A percentile compares a stretch with the other conserved stretches of the same genome.
Evolutionary conservation across 148 eudicot genomes (phyloP).

Genomic region (Limonium bicolor): DNA sequence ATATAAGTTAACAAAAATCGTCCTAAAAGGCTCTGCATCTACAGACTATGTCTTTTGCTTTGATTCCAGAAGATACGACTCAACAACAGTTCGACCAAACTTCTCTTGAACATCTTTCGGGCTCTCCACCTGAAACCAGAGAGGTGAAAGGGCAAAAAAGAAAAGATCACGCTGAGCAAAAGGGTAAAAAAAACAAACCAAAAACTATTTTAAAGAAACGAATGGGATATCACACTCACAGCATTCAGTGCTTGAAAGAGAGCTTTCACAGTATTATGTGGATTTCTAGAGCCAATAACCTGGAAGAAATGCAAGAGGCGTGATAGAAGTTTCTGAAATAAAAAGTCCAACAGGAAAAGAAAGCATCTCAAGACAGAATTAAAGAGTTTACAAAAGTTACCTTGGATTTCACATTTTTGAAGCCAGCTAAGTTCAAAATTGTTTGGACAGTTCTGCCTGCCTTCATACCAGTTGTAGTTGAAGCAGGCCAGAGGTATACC

Average conservation of each 20-base stretch:
- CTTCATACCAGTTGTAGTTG: constrained; percentile 58
- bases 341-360: background rate
- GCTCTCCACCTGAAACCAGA: constrained; percentile 52
- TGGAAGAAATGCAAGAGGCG: constrained; percentile 7
- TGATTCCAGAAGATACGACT: constrained; percentile 55
- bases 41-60: too few relatives aligned
- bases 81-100: constrained; percentile 91
- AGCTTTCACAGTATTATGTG: constrained; percentile 83
- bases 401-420: constrained; percentile 85
- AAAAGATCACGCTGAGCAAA: too few relatives aligned
- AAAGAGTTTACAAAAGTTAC: too few relatives aligned
- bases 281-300: constrained; percentile 92
- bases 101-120: constrained; percentile 93
- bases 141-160: background rate
- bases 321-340: background rate
- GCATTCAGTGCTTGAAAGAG: constrained; percentile 78
- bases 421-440: constrained; percentile 74
- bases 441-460: constrained; percentile 73
- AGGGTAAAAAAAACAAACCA: background rate
- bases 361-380: too few relatives aligned
- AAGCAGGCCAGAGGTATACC: constrained; percentile 93
- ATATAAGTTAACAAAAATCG: too few relatives aligned
- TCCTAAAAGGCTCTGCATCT: too few relatives aligned
- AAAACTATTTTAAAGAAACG: background rate
- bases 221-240: constrained; percentile 29